A percentile compares a stretch with the other conserved stretches of the same genome.
phyloP scores from a whole-genome alignment of 192 early-diverging fungal genomes.

The Ambispora gerdemannii region DNA sequence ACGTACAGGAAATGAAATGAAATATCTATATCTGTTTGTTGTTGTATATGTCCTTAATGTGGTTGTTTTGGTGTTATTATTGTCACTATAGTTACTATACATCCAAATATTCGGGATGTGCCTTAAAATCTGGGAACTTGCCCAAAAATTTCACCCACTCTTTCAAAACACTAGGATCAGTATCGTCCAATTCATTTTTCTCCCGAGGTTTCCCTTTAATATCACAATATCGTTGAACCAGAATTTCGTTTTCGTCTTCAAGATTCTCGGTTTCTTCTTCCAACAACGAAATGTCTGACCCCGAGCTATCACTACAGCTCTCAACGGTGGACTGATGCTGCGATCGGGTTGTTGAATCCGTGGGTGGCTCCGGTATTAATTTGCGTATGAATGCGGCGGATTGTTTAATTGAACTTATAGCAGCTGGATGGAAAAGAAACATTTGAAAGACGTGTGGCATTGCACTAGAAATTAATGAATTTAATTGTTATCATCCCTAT shows the following conservation, averaged over 20 bases:
- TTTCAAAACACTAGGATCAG: neutral
- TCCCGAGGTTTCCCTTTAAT: neutral
- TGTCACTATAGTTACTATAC: too few species aligned
- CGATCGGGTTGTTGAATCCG: neutral
- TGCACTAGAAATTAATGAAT: slow-evolving; percentile 28
- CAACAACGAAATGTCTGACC: neutral
- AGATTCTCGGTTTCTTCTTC: neutral
- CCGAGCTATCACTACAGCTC: neutral
- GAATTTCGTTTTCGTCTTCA: neutral
- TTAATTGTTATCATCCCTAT: neutral
- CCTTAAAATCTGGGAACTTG: neutral
- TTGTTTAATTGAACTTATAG: slow-evolving; percentile 28
- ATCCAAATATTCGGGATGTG: neutral
- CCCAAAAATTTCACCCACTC: neutral
- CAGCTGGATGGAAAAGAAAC: slow-evolving; percentile 41
- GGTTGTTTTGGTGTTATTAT: too few species aligned
- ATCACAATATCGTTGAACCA: neutral
- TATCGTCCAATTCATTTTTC: neutral
- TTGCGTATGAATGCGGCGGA: slow-evolving; percentile 36
- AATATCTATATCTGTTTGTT: too few species aligned
- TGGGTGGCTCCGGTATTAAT: slow-evolving; percentile 15
- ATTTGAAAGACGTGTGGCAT: slow-evolving; percentile 55
- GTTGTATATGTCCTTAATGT: too few species aligned
- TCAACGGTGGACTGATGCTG: neutral
- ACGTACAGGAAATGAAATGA: too few species aligned